Evolutionary conservation across 2,329 filamentous ascomycete species (phyloP).

Genomic region (Ophiostoma sp.): DNA sequence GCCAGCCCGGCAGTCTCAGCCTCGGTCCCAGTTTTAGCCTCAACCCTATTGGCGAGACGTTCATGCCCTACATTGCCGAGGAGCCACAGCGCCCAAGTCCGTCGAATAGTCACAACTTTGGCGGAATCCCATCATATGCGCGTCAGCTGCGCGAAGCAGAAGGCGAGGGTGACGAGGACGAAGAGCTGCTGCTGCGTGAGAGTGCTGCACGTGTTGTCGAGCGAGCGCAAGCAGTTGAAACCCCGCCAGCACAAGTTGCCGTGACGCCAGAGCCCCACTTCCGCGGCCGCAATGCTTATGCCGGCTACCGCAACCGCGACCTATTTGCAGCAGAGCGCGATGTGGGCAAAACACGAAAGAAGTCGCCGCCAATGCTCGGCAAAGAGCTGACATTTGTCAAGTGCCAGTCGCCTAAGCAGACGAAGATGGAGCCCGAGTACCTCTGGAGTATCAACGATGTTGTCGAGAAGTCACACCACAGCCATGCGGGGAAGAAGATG

Average conservation of each 20-base stretch:
- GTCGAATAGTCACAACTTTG: neutral
- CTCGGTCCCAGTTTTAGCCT: conserved; percentile 13
- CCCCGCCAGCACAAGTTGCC: neutral
- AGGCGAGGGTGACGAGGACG: conserved; percentile 26
- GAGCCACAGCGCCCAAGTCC: conserved; percentile 26
- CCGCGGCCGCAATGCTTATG: conserved; percentile 42
- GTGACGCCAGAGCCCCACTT: conserved; percentile 41
- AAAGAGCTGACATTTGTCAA: conserved; percentile 72
- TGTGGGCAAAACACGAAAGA: conserved; percentile 46
- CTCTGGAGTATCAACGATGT: conserved; percentile 47
- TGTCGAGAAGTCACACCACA: conserved; percentile 45
- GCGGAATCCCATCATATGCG: conserved; percentile 23
- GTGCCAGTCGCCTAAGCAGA: conserved; percentile 77
- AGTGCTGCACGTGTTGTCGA: conserved; percentile 11
- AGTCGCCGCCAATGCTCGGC: conserved; percentile 82
- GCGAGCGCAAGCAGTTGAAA: too few relatives aligned
- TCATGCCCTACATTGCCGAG: conserved; percentile 34
- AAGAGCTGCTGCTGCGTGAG: conserved; percentile 26
- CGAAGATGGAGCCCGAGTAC: conserved; percentile 76
- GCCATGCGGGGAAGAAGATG: neutral
- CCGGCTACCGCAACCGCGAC: conserved; percentile 42
- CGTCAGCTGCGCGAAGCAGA: conserved; percentile 25
- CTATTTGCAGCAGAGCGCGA: conserved; percentile 41
- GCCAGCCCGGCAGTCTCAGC: conserved; percentile 25
- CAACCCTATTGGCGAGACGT: conserved; percentile 33